Conservation (phyloP, 2,329 filamentous ascomycete species). For the Cladosporium colombiae region DNA sequence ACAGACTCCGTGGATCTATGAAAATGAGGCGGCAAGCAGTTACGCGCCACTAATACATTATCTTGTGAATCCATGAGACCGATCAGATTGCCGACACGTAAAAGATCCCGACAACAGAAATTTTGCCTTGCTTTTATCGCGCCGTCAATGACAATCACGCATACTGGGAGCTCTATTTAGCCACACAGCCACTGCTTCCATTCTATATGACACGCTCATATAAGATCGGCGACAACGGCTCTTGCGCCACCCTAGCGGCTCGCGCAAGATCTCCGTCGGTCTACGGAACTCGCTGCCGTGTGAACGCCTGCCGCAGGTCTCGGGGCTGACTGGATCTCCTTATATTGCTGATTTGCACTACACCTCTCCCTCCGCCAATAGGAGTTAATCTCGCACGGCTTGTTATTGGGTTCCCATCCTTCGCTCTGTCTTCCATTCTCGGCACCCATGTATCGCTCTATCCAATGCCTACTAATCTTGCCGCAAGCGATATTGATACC, state of each 20-base stretch:
- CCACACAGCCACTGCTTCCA: background rate
- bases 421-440: background rate
- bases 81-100: background rate
- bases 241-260: background rate
- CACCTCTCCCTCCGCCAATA: background rate
- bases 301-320: background rate
- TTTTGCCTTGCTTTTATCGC: background rate
- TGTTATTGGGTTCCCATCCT: background rate
- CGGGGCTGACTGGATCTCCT: background rate
- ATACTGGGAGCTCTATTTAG: background rate
- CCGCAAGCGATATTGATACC: background rate
- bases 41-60: background rate
- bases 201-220: background rate
- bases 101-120: background rate
- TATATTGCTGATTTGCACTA: background rate
- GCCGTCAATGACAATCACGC: background rate
- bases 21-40: background rate
- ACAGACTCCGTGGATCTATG: background rate
- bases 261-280: background rate
- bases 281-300: background rate
- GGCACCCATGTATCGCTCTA: background rate
- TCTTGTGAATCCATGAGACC: background rate
- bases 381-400: background rate
- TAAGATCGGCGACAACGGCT: background rate
- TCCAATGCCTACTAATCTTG: background rate